phyloP scores from a whole-genome alignment of 306 rosid species.

The Phaseolus lunatus region DNA sequence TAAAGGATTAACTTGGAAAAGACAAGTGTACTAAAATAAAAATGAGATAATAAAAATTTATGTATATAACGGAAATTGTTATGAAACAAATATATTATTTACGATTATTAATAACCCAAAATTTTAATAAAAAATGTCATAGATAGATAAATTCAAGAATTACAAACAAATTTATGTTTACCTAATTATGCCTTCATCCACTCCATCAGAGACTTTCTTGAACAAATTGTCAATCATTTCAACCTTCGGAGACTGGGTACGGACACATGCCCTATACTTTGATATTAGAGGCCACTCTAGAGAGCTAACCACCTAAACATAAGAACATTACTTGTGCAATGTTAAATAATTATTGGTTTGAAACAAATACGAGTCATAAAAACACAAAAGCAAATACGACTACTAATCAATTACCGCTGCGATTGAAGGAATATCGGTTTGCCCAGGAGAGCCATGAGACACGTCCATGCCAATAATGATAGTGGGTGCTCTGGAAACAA shows the following conservation, averaged over 20 bases:
- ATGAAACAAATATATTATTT: background rate
- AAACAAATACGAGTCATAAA: background rate
- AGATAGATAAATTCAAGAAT: background rate
- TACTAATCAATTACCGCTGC: slow-evolving; percentile 69
- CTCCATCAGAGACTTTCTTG: slow-evolving; percentile 66
- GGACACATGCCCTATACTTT: slow-evolving; percentile 82
- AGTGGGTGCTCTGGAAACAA: slow-evolving; percentile 81
- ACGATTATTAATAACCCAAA: background rate
- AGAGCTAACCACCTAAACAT: slow-evolving; percentile 83
- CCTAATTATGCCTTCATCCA: slow-evolving; percentile 94
- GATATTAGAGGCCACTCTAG: slow-evolving; percentile 92
- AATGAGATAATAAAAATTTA: too few relatives aligned
- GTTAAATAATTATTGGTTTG: background rate
- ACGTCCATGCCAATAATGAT: slow-evolving; percentile 96
- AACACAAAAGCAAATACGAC: background rate
- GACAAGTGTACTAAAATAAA: too few relatives aligned
- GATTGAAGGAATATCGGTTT: slow-evolving; percentile 84
- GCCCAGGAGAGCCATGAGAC: slow-evolving; percentile 96
- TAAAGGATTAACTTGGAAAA: too few relatives aligned
- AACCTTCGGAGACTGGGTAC: slow-evolving; percentile 83
- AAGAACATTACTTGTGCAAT: background rate
- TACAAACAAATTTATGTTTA: slow-evolving; percentile 8
- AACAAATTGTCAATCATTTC: slow-evolving; percentile 91
- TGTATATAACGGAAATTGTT: too few relatives aligned
- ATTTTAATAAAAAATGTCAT: background rate